phyloP scores from a whole-genome alignment of 768 basidiomycete genomes.

The Psilocybe azurescens region DNA sequence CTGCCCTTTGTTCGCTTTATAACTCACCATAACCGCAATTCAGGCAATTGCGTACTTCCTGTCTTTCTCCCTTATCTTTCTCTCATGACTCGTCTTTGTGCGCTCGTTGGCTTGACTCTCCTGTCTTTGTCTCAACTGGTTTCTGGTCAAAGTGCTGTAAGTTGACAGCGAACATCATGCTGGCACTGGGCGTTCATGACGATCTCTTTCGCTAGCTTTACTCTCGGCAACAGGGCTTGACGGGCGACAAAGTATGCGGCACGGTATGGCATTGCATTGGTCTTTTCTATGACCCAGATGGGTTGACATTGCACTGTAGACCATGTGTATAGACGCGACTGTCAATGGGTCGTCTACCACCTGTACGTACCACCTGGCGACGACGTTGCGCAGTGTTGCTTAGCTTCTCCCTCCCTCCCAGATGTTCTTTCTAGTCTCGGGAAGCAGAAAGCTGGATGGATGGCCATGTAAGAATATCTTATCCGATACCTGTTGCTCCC shows the following conservation, averaged over 20 bases:
- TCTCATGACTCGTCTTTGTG: constrained; percentile 9
- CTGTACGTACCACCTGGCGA: constrained; percentile 35
- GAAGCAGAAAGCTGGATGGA: constrained; percentile 52
- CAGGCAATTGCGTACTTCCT: neutral
- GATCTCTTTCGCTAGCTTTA: constrained; percentile 1
- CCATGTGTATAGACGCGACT: constrained; percentile 53
- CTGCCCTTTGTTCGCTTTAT: constrained; percentile 1
- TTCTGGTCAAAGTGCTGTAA: neutral
- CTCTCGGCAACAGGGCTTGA: constrained; percentile 16
- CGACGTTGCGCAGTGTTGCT: neutral
- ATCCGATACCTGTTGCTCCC: neutral
- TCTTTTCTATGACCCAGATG: neutral
- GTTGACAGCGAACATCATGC: neutral
- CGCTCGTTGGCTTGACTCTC: constrained; percentile 5
- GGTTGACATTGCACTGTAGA: constrained; percentile 27
- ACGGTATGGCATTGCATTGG: neutral
- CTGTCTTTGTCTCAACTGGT: neutral
- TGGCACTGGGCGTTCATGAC: neutral
- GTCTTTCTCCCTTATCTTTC: neutral
- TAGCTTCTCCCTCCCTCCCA: constrained; percentile 24
- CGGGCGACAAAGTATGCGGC: constrained; percentile 37
- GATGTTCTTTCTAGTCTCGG: constrained; percentile 55
- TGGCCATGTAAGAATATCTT: constrained; percentile 56
- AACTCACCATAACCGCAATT: neutral
- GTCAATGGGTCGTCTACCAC: constrained; percentile 50